Evolutionary conservation across 73 alveolate species (phyloP), one percentile per base, ranked within the genome.

Genomic region (Blepharisma stoltei): DNA sequence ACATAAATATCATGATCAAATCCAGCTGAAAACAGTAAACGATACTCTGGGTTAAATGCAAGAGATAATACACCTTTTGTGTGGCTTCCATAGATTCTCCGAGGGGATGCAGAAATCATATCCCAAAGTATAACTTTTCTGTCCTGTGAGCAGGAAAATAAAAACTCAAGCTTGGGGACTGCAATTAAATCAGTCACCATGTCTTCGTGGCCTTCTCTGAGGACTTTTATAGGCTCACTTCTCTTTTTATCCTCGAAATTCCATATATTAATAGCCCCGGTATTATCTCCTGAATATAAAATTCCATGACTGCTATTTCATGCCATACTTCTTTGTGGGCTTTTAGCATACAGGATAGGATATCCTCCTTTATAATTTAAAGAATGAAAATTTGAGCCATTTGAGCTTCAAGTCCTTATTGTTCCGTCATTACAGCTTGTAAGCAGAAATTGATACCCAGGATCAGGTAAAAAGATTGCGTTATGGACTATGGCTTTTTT

Each of bases 1-100:
- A 90, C 97, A 69, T 80, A 88, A 46, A 90, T 82, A 67, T 90
- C 94, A 81, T 90, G 97, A 54, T 90, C 97, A 77, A 90, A 90
- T 1, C 97, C 97, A 38, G 93, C 97, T 68, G 92, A 80, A 69
- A 90, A 90, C n/a, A 90, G 69, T 46, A 90, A 79, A 32, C 84
- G 80, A 44, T 77, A 82, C 65, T 89, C 94, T 54, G 78, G 80
- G 68, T 90, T 88, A 66, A 90, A 90, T 1, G 95, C 90, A 55
- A 90, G 79, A 6, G 94, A 76, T 6, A 85, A 86, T 6, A 90
- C 93, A 6, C 97, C 97, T 81, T 81, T 90, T 38, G 95, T 76
- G 54, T 90, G 97, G 54, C 86, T 94, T 32, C 76, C 77, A 52
- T 90, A 90, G 45, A 90, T 86, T 76, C 97, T 80, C 53, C 82